These are phyloP conservation scores for Actinidia arguta DNA, from an alignment of 179 eudicot genomes.

Conservation along the genomic window DNA sequence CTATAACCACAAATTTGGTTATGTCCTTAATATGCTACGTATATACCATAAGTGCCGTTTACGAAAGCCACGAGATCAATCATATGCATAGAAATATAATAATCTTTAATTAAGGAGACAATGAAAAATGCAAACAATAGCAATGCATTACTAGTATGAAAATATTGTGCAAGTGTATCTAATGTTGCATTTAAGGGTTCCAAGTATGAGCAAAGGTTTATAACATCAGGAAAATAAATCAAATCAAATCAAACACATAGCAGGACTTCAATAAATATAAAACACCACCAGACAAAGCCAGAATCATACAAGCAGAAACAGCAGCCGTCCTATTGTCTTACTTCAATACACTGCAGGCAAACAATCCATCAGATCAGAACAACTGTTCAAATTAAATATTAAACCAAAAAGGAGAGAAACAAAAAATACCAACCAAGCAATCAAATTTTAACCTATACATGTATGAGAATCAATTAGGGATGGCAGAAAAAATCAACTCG, in stretches of 20 bases:
- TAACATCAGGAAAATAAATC: neutral
- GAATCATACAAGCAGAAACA: neutral
- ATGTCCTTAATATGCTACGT: neutral
- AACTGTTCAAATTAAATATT: neutral
- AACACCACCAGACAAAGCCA: slow-evolving; percentile 14
- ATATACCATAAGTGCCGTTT: neutral
- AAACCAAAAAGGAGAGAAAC: neutral
- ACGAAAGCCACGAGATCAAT: neutral
- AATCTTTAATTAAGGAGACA: neutral
- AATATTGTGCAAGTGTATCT: neutral
- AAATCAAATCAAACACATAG: slow-evolving; percentile 13
- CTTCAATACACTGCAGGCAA: slow-evolving; percentile 28
- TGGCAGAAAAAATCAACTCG: no score
- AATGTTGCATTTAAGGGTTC: neutral
- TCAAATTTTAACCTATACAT: neutral
- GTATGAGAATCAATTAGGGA: neutral
- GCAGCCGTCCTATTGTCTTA: neutral
- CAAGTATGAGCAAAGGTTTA: neutral
- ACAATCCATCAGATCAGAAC: slow-evolving; percentile 14
- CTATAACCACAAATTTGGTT: neutral
- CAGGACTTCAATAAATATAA: neutral
- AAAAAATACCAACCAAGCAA: neutral
- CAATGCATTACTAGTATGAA: neutral
- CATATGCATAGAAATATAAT: neutral
- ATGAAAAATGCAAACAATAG: neutral